Conservation (phyloP, 768 basidiomycete species). For the Leccinum longicurvipes region DNA sequence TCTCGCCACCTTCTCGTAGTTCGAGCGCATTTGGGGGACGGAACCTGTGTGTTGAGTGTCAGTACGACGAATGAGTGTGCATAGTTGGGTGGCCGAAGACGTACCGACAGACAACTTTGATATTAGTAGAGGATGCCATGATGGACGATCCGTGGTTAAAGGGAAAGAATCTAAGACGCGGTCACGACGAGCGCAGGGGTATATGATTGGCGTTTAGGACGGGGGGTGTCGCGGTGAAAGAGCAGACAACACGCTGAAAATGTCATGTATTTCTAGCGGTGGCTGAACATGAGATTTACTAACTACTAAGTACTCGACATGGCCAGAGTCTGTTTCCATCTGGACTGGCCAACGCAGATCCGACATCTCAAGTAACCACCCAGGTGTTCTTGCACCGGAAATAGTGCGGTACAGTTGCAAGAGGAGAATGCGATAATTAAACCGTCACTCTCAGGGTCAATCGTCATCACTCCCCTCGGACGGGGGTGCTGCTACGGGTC, state of each 20-base stretch:
- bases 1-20: constrained; percentile 79
- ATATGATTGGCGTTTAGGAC: constrained; percentile 12
- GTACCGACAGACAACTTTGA: constrained; percentile 99
- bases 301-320: neutral
- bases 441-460: constrained; percentile 5
- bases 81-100: constrained; percentile 31
- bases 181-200: constrained; percentile 16
- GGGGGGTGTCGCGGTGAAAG: constrained; percentile 27
- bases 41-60: constrained; percentile 53
- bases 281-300: constrained; percentile 28
- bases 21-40: constrained; percentile 94
- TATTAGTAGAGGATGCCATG: constrained; percentile 79
- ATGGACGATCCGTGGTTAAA: constrained; percentile 34
- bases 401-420: constrained; percentile 22
- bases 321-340: constrained; percentile 1
- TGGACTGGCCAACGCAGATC: no score
- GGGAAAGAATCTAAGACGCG: constrained; percentile 12
- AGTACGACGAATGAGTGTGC: constrained; percentile 1
- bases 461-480: constrained; percentile 50
- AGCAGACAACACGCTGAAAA: constrained; percentile 4
- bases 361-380: no score
- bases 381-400: no score
- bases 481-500: constrained; percentile 32
- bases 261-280: constrained; percentile 24
- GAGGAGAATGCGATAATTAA: constrained; percentile 1